These are phyloP conservation scores for Xylaria arbuscula DNA, from an alignment of 2,329 filamentous ascomycete species.

Conservation along the genomic window DNA sequence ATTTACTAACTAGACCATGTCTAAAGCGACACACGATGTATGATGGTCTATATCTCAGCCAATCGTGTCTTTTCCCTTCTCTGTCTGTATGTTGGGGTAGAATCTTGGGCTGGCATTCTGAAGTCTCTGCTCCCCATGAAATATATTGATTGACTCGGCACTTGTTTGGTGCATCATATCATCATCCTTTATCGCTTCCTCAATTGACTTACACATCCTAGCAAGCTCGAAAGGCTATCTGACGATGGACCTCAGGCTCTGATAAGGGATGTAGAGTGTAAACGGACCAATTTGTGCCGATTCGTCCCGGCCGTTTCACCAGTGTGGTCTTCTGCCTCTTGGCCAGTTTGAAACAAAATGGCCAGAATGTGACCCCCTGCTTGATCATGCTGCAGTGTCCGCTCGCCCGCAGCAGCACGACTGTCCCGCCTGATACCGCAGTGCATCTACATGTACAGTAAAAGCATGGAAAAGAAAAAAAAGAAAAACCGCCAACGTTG, in stretches of 20 bases:
- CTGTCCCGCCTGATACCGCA: not conserved
- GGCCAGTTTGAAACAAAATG: conserved; percentile 29
- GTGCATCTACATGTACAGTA: not conserved
- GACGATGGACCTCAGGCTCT: not conserved
- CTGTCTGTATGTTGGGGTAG: not conserved
- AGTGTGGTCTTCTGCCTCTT: conserved; percentile 20
- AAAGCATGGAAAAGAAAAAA: not conserved
- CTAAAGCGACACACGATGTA: too few relatives aligned
- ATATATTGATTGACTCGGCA: not conserved
- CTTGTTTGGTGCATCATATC: not conserved
- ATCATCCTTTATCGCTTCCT: not conserved
- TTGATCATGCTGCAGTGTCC: not conserved
- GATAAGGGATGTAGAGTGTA: conserved; percentile 8
- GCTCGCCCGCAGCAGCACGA: not conserved
- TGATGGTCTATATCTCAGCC: not conserved
- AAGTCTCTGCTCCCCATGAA: not conserved
- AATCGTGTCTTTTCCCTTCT: not conserved
- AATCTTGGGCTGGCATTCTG: not conserved
- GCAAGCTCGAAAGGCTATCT: not conserved
- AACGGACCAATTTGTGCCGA: not conserved
- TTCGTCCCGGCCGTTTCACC: conserved; percentile 19
- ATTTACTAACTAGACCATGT: not conserved
- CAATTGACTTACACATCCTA: not conserved
- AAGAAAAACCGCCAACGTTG: not conserved
- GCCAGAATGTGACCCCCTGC: conserved; percentile 28